Conservation (phyloP, 345 rosid species). For the Melaleuca quinquenervia region DNA sequence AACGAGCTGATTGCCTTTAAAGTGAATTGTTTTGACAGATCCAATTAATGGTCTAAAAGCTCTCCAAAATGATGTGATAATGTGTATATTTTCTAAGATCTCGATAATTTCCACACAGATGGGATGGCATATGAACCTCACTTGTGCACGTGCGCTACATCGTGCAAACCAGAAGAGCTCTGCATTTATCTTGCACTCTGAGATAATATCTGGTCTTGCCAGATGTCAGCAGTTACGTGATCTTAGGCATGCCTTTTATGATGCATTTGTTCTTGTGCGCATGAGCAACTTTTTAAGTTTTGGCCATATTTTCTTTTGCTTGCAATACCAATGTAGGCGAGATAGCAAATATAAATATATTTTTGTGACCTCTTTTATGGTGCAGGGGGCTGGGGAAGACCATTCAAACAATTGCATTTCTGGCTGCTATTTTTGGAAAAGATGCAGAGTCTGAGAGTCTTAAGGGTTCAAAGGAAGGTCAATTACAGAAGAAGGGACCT, state of each 20-base stretch:
- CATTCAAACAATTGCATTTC: conserved; percentile 87
- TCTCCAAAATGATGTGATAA: neutral
- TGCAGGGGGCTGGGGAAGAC: conserved; percentile 94
- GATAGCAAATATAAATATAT: neutral
- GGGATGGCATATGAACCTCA: neutral
- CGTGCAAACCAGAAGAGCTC: neutral
- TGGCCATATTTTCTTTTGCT: neutral
- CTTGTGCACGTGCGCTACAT: fast-evolving
- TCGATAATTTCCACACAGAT: neutral
- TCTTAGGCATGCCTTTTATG: neutral
- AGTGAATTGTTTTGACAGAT: neutral
- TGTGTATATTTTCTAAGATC: neutral
- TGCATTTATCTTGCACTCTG: neutral
- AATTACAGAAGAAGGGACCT: conserved; percentile 27
- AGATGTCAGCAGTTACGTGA: neutral
- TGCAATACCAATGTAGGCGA: neutral
- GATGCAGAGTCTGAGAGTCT: conserved; percentile 42
- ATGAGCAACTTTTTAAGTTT: neutral
- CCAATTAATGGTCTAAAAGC: neutral
- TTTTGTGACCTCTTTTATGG: neutral
- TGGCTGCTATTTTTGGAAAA: conserved; percentile 73
- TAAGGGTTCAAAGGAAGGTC: conserved; percentile 9
- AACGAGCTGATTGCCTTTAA: neutral
- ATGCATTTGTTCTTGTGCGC: neutral
- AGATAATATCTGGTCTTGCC: neutral